Evolutionary conservation across 768 basidiomycete genomes (phyloP).

Genomic region (Suillus subalutaceus): DNA sequence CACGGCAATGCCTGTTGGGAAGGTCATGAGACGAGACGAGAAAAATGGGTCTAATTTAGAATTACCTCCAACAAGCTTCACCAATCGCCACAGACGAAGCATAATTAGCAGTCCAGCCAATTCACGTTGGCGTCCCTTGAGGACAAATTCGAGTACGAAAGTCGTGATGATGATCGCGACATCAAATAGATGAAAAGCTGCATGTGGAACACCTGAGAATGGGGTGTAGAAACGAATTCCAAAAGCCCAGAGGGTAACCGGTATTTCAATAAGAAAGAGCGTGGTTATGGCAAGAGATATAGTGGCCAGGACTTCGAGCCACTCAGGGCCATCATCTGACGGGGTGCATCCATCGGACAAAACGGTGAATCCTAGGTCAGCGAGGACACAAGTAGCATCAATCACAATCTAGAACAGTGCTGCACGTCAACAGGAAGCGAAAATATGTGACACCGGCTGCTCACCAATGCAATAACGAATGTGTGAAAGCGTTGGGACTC

Average conservation of each 20-base stretch:
- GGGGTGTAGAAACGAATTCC: slow-evolving; percentile 68
- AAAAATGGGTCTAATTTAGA: slow-evolving; percentile 10
- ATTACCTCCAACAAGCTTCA: slow-evolving; percentile 70
- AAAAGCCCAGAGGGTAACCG: slow-evolving; percentile 66
- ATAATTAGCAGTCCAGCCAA: slow-evolving; percentile 71
- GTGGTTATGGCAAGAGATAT: slow-evolving; percentile 71
- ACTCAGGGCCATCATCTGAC: slow-evolving; percentile 49
- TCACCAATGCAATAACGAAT: slow-evolving; percentile 58
- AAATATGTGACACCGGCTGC: slow-evolving; percentile 32
- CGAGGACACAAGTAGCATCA: slow-evolving; percentile 72
- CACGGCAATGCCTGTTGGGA: slow-evolving; percentile 64
- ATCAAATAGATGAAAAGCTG: slow-evolving; percentile 75
- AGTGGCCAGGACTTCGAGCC: slow-evolving; percentile 64
- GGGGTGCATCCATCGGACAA: slow-evolving; percentile 56
- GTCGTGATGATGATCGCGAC: slow-evolving; percentile 70
- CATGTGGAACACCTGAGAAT: slow-evolving; percentile 52
- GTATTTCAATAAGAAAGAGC: slow-evolving; percentile 79
- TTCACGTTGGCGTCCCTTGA: slow-evolving; percentile 71
- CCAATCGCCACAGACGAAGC: slow-evolving; percentile 79
- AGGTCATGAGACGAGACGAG: slow-evolving; percentile 8
- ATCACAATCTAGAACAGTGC: slow-evolving; percentile 50
- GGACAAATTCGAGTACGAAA: slow-evolving; percentile 69
- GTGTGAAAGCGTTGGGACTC: slow-evolving; percentile 58
- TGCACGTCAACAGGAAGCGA: slow-evolving; percentile 15
- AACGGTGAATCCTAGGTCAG: slow-evolving; percentile 70